phyloP scores from a whole-genome alignment of 805 yeast genomes.

The Candida jianshihensis region DNA sequence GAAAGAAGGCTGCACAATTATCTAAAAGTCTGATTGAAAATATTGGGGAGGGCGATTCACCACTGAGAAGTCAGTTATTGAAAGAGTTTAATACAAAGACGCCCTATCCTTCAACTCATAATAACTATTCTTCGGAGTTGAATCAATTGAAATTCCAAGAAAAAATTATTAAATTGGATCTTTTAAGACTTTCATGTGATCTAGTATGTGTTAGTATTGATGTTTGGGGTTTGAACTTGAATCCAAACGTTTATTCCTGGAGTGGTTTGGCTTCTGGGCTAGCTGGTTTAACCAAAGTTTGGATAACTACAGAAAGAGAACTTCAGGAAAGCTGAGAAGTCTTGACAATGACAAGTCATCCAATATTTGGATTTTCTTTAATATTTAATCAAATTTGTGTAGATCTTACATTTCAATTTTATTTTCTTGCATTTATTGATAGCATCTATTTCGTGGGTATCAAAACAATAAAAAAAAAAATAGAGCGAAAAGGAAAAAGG shows the following conservation, averaged over 20 bases:
- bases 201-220: conserved; percentile 40
- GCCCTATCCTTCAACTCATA: conserved; percentile 7
- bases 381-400: no score
- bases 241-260: conserved; percentile 14
- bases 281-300: conserved; percentile 21
- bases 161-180: conserved; percentile 30
- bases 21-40: conserved; percentile 31
- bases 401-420: no score
- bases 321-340: no score
- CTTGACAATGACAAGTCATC: no score
- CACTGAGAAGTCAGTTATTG: conserved; percentile 24
- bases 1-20: conserved; percentile 41
- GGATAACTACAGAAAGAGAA: conserved; percentile 16
- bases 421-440: no score
- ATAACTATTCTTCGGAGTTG: conserved; percentile 21
- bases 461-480: no score
- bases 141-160: conserved; percentile 29
- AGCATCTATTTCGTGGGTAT: no score
- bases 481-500: no score
- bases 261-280: conserved; percentile 19
- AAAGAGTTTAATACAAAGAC: conserved; percentile 22
- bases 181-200: conserved; percentile 38
- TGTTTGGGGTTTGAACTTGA: conserved; percentile 32
- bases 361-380: no score
- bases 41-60: conserved; percentile 16